These are phyloP conservation scores for Fagus crenata DNA, from an alignment of 306 rosid species.

Conservation along the genomic window DNA sequence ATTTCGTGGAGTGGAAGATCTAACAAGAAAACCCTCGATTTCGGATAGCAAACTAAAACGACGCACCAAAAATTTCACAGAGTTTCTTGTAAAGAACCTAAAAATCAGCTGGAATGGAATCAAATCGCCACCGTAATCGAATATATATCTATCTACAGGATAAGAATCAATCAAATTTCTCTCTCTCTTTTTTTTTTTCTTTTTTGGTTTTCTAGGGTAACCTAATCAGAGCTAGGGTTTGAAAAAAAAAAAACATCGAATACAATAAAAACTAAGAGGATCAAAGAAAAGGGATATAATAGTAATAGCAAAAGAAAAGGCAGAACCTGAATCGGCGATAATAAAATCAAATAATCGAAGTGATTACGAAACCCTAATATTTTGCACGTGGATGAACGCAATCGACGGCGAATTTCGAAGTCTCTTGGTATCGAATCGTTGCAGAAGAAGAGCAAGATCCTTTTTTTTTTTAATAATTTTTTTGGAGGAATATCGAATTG, in stretches of 20 bases:
- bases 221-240: constrained; percentile 31
- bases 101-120: constrained; percentile 37
- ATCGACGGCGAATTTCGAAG: constrained; percentile 32
- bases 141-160: constrained; percentile 35
- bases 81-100: constrained; percentile 61
- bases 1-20: constrained; percentile 35
- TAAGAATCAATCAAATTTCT: constrained; percentile 29
- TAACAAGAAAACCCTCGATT: constrained; percentile 86
- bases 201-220: constrained; percentile 28
- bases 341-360: constrained; percentile 4
- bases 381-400: constrained; percentile 21
- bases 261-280: background rate
- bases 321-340: constrained; percentile 3
- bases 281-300: constrained; percentile 9
- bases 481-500: too few relatives aligned
- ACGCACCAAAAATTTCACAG: constrained; percentile 90
- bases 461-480: background rate
- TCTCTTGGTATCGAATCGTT: constrained; percentile 44
- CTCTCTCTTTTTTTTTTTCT: constrained; percentile 7
- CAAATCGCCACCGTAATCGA: constrained; percentile 31
- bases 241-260: background rate
- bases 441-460: background rate
- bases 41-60: constrained; percentile 90
- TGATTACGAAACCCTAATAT: constrained; percentile 52
- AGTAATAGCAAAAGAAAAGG: constrained; percentile 10